These are phyloP conservation scores for Dicorynia guianensis DNA, from an alignment of 306 rosid genomes.

Conservation along the genomic window DNA sequence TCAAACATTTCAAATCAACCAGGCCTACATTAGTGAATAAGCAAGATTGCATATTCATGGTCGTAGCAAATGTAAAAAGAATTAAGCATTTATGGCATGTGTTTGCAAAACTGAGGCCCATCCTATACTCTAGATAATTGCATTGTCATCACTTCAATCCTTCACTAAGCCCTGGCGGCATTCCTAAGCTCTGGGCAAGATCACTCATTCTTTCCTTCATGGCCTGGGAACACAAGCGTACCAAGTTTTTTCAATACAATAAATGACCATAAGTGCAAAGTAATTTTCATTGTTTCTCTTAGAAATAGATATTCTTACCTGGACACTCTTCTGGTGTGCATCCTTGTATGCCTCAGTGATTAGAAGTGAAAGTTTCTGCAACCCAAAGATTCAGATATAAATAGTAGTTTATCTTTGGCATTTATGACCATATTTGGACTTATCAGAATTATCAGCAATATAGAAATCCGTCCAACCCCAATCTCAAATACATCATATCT, in stretches of 20 bases:
- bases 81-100: slow-evolving; percentile 41
- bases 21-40: background rate
- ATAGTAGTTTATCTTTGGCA: background rate
- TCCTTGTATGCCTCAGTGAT: slow-evolving; percentile 71
- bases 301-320: slow-evolving; percentile 34
- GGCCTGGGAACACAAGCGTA: slow-evolving; percentile 27
- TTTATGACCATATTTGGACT: background rate
- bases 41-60: slow-evolving; percentile 27
- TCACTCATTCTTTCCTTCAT: slow-evolving; percentile 43
- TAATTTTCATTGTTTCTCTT: no score
- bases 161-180: slow-evolving; percentile 34
- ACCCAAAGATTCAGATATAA: background rate
- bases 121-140: slow-evolving; percentile 26
- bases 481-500: background rate
- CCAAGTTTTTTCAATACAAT: background rate
- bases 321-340: slow-evolving; percentile 68
- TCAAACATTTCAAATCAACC: slow-evolving; percentile 12
- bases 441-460: background rate
- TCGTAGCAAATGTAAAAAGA: slow-evolving; percentile 39
- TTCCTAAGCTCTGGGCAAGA: slow-evolving; percentile 46
- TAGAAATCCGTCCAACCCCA: background rate
- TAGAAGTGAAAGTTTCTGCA: slow-evolving; percentile 65
- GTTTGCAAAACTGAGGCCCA: slow-evolving; percentile 55
- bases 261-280: background rate
- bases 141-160: slow-evolving; percentile 49